Evolutionary conservation across 2,329 filamentous ascomycete genomes (phyloP).

Genomic region (Claviceps sp.): DNA sequence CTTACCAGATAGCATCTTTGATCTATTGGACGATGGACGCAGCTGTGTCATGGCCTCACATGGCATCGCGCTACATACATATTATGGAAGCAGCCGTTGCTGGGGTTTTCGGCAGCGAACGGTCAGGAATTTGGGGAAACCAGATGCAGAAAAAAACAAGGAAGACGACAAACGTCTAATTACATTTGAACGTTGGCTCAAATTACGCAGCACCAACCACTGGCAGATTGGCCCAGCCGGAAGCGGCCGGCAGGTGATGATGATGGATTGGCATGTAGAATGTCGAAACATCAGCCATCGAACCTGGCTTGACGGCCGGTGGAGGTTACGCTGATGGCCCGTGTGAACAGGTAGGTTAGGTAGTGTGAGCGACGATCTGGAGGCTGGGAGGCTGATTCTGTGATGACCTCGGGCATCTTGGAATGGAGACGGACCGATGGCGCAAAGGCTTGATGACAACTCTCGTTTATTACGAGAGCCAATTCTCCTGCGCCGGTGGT

Average conservation of each 20-base stretch:
- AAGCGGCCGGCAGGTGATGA: not conserved
- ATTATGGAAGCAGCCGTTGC: not conserved
- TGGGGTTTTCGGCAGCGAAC: not conserved
- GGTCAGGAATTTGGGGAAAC: not conserved
- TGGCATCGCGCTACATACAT: not conserved
- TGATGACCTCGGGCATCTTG: not conserved
- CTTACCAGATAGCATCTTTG: not conserved
- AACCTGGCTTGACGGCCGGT: no score
- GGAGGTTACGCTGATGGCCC: not conserved
- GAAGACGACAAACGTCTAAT: not conserved
- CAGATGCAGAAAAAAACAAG: not conserved
- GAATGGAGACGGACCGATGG: not conserved
- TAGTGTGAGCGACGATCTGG: not conserved
- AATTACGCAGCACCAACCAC: not conserved
- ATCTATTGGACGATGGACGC: not conserved
- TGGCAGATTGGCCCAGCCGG: not conserved
- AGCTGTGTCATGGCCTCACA: not conserved
- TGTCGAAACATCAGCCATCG: no score
- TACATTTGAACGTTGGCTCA: not conserved
- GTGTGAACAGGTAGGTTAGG: not conserved
- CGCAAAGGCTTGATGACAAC: no score
- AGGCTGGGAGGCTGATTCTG: no score
- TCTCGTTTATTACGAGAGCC: not conserved
- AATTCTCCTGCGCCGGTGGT: no score
- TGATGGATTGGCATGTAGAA: not conserved